Base-by-base conservation (phyloP, 306 rosid species). In the Lablab purpureus region DNA sequence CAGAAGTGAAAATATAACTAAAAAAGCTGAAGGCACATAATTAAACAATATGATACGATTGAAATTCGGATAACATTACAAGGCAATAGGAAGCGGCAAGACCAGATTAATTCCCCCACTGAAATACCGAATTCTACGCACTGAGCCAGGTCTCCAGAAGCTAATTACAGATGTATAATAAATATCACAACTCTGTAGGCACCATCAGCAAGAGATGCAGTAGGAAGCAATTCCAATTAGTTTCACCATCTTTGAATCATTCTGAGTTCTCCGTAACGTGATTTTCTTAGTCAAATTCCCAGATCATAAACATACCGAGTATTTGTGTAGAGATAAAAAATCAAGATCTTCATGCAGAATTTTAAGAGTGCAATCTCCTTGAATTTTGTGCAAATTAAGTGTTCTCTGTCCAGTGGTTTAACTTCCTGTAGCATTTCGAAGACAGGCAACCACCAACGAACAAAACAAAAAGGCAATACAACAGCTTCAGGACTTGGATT, bases 21-120 rank as follows among this genome's bases (percentile, higher is more conserved):
- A 32, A 74, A 32, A 30, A 11, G 17, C 73, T 47, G 28, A 56
- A 12, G 77, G 46, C 54, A 67, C 17, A 67, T 0, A 23, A 75
- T 41, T 75, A 3, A 69, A 54, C 82, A 76, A 46, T 37, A 47
- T 66, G 25, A 73, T 54, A 55, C 78, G 69, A 34, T 1, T 67
- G 72, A 78, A 59, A 81, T 75, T 30, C 15, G 28, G 36, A 23
- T 32, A 32, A 66, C 67, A 81, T 50, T 37, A 78, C 28, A 60
- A 77, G 81, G 81, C 46, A 81, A 85, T 25, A 34, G 81, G 79
- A 68, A 78, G 70, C 72, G 69, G 74, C 75, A 59, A 36, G 59
- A 67, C 78, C 83, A 78, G 75, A 74, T 6, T 76, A 68, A 41
- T 79, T 66, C 4, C 58, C 58, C 17, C 17, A 37, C 41, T n/a